phyloP scores from a whole-genome alignment of 495 filamentous ascomycete genomes.

The Chaetomium fimeti region DNA sequence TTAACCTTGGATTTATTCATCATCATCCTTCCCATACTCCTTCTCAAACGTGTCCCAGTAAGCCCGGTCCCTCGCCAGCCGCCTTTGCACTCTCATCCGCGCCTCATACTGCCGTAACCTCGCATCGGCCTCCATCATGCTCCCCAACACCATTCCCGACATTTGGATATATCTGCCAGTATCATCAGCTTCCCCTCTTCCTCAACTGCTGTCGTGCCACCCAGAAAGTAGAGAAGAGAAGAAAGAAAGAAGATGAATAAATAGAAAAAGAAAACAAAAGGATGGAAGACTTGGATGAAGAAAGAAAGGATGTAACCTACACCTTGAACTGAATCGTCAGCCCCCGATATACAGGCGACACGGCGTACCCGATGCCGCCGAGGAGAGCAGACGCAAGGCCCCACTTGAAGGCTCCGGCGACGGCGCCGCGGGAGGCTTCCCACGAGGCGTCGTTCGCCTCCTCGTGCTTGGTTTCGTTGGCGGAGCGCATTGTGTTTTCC shows the following conservation, averaged over 20 bases:
- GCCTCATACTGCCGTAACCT: slow-evolving; percentile 68
- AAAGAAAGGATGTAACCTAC: slow-evolving; percentile 39
- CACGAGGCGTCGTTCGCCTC: slow-evolving; percentile 61
- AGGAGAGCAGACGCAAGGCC: slow-evolving; percentile 58
- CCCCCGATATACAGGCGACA: slow-evolving; percentile 74
- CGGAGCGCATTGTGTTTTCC: slow-evolving; percentile 34
- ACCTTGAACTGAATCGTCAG: slow-evolving; percentile 90
- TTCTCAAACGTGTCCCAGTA: slow-evolving; percentile 56
- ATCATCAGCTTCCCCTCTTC: neutral
- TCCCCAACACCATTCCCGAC: slow-evolving; percentile 80
- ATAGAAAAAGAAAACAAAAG: neutral
- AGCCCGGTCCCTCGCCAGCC: slow-evolving; percentile 59
- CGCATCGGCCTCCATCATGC: slow-evolving; percentile 79
- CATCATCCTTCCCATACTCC: slow-evolving; percentile 41
- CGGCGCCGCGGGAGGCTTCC: slow-evolving; percentile 61
- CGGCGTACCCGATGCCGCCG: slow-evolving; percentile 54
- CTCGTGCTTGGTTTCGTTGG: slow-evolving; percentile 47
- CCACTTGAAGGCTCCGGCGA: slow-evolving; percentile 64
- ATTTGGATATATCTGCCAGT: slow-evolving; percentile 71
- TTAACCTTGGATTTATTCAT: slow-evolving; percentile 25
- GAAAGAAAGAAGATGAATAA: neutral
- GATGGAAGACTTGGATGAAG: no score
- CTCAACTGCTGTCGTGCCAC: neutral
- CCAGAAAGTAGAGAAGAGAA: no score
- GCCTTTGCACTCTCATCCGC: slow-evolving; percentile 60